phyloP scores from a whole-genome alignment of 441 rosid species.

The Populus trichocarpa region DNA sequence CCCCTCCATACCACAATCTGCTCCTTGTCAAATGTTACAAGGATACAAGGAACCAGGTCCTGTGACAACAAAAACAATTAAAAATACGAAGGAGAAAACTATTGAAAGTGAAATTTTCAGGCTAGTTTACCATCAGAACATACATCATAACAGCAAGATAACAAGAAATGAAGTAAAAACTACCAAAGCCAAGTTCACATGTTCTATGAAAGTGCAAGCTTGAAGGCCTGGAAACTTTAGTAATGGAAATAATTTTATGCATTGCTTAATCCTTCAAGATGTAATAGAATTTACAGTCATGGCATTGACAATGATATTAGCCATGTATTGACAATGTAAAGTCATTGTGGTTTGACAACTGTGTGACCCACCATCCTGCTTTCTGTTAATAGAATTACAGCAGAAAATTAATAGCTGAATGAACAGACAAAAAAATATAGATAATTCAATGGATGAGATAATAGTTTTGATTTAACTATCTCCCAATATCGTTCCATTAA shows the following conservation, averaged over 20 bases:
- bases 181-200: background rate
- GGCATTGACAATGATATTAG: no score
- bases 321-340: no score
- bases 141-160: background rate
- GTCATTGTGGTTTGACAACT: background rate
- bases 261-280: background rate
- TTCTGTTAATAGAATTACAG: background rate
- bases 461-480: background rate
- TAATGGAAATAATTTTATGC: background rate
- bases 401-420: background rate
- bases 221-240: background rate
- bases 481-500: background rate
- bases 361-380: background rate
- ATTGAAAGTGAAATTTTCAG: background rate
- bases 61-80: constrained; percentile 17
- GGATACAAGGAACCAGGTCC: constrained; percentile 82
- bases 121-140: background rate
- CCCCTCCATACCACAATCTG: constrained; percentile 90
- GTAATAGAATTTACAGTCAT: no score
- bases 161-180: background rate
- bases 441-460: background rate
- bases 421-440: background rate
- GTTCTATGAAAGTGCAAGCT: background rate
- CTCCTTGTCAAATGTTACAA: constrained; percentile 86
- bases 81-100: background rate